Base-by-base conservation (phyloP, 1,139 yeast species). In the Saccharomyces hybrid region DNA sequence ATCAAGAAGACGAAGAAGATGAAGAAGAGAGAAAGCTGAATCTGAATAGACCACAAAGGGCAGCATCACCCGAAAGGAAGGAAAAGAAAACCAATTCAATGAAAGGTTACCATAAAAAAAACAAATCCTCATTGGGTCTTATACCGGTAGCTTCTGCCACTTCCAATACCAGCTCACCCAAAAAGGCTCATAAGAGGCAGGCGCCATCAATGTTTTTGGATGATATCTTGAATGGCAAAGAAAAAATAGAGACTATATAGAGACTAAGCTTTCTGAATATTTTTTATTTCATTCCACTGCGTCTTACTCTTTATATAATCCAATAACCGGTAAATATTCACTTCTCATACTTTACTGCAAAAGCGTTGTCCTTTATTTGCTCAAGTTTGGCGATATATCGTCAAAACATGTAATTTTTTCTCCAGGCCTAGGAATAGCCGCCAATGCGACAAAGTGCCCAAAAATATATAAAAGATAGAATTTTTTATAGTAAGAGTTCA, bases 171-270 rank as follows among this genome's bases (percentile, higher is more conserved):
- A 51, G 27, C 4, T 48, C 32, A 14, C 29, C 52, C 13, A 54
- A 54, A 29, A 54, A 46, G 11, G 48, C 28, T 29, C 34, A 41
- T 6, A 59, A 61, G 47, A 64, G 62, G 55, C 58, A 80, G 6
- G 74, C 79, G 50, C 86, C 86, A 38, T 78, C 83, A 58, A 77
- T 78, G 77, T 80, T 78, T 62, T 74, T 82, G 63, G 85, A 82
- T 51, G 79, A 78, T 59, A 75, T 81, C 73, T 76, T 81, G 58
- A 82, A 78, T 26, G 69, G 65, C 57, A 67, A 7, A 13, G 27
- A 46, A 13, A 13, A n/a, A 50, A 38, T 29, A 6, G 2, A 14
- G 34, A 41, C 23, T 19, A 19, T 19, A 19, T 19, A 19, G 23
- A 19, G 23, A 1, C 23, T 19, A 19, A 1, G 1, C 23, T 19